Evolutionary conservation across 192 early-diverging fungal species (phyloP).

Genomic region (Coemansia sp.): DNA sequence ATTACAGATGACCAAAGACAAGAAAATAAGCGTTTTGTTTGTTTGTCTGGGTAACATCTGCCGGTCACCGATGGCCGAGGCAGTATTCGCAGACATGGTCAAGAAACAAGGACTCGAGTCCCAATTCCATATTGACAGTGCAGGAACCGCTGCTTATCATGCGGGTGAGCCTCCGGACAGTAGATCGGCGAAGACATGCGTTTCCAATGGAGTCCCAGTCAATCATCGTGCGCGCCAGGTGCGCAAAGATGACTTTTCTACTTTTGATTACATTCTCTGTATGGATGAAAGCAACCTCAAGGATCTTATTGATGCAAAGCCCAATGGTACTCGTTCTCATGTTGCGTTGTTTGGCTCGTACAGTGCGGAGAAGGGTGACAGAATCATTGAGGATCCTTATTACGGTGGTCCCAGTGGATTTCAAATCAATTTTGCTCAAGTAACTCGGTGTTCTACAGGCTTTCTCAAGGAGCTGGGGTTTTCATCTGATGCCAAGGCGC

Average conservation of each 20-base stretch:
- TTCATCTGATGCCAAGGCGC: not conserved
- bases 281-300: constrained; percentile 84
- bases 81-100: constrained; percentile 81
- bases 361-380: constrained; percentile 10
- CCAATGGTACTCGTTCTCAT: constrained; percentile 34
- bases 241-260: constrained; percentile 57
- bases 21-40: constrained; percentile 53
- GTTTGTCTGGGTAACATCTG: constrained; percentile 82
- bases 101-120: constrained; percentile 56
- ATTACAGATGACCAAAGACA: not conserved
- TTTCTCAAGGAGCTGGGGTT: constrained; percentile 36
- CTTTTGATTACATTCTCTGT: constrained; percentile 85
- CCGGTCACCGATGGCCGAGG: constrained; percentile 91
- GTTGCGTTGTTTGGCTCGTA: constrained; percentile 49
- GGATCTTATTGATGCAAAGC: constrained; percentile 57
- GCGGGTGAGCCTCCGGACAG: constrained; percentile 69
- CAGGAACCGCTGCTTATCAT: constrained; percentile 84
- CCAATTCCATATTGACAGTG: constrained; percentile 76
- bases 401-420: constrained; percentile 52
- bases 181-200: constrained; percentile 67
- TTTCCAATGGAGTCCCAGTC: constrained; percentile 69
- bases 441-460: constrained; percentile 44
- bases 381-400: constrained; percentile 53
- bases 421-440: constrained; percentile 43
- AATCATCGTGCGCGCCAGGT: constrained; percentile 74